A percentile compares a stretch with the other conserved stretches of the same genome.
Conservation (phyloP, 2,329 filamentous ascomycete genomes). For the Proliferodiscus dingleyae region DNA sequence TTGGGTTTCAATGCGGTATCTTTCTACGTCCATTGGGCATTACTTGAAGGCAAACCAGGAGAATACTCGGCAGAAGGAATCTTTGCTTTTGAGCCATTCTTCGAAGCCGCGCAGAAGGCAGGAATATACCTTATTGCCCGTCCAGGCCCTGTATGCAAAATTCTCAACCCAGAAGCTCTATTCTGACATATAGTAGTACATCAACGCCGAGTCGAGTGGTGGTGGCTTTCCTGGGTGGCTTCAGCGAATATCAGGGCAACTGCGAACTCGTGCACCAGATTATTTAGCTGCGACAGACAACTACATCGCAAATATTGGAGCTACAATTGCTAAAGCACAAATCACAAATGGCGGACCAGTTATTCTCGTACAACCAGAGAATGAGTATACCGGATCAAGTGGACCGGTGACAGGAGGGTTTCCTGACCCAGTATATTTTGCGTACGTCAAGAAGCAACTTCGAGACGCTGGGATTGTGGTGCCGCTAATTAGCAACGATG, state of each 20-base stretch:
- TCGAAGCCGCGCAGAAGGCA: conserved; percentile 65
- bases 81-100: conserved; percentile 69
- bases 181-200: conserved; percentile 46
- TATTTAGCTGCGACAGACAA: conserved; percentile 64
- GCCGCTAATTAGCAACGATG: conserved; percentile 73
- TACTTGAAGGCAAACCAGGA: conserved; percentile 69
- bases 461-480: conserved; percentile 65
- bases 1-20: conserved; percentile 75
- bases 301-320: conserved; percentile 51
- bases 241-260: conserved; percentile 57
- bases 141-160: conserved; percentile 26
- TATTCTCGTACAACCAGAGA: conserved; percentile 76
- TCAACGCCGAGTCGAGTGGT: conserved; percentile 72
- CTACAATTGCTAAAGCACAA: conserved; percentile 67
- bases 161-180: background rate
- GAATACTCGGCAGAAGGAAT: conserved; percentile 66
- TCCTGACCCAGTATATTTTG: conserved; percentile 64
- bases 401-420: conserved; percentile 46
- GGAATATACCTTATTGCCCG: conserved; percentile 71
- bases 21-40: conserved; percentile 75
- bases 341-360: conserved; percentile 80
- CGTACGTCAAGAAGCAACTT: conserved; percentile 64
- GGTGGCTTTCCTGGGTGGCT: conserved; percentile 81
- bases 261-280: conserved; percentile 57
- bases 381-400: conserved; percentile 62